Conservation (phyloP, 1,139 yeast species). For the Suhomyces anneliseae region DNA sequence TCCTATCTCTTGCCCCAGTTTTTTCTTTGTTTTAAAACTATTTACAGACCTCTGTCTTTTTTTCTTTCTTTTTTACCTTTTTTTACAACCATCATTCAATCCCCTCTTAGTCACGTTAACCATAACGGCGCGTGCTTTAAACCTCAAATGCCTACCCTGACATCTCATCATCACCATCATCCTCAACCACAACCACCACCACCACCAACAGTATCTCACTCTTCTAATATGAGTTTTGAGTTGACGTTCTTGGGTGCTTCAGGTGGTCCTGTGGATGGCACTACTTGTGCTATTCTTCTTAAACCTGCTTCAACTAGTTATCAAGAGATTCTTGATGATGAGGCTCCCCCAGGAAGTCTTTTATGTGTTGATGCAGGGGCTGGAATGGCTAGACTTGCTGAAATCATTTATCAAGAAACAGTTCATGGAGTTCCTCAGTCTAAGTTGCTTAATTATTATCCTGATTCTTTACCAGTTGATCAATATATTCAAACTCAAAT, state of each 20-base stretch:
- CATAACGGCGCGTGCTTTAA: too few relatives aligned
- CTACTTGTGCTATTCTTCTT: constrained; percentile 64
- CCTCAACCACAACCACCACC: not conserved
- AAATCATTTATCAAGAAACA: constrained; percentile 41
- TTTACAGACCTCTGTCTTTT: too few relatives aligned
- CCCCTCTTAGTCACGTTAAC: too few relatives aligned
- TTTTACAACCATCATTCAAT: too few relatives aligned
- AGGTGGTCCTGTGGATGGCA: constrained; percentile 76
- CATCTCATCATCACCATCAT: not conserved
- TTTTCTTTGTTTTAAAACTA: too few relatives aligned
- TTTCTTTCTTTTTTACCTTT: too few relatives aligned
- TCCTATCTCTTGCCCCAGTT: too few relatives aligned
- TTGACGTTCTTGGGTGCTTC: constrained; percentile 68
- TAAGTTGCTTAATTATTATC: constrained; percentile 25
- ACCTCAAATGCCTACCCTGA: not conserved
- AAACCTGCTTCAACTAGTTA: constrained; percentile 53
- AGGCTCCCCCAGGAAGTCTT: constrained; percentile 18
- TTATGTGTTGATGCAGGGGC: constrained; percentile 80
- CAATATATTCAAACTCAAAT: constrained; percentile 22
- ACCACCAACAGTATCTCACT: not conserved
- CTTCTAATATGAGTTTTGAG: constrained; percentile 34
- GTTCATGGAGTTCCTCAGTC: constrained; percentile 8
- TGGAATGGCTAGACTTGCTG: constrained; percentile 59
- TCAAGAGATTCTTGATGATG: constrained; percentile 26
- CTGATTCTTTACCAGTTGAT: constrained; percentile 22